phyloP scores from a whole-genome alignment of 192 early-diverging fungal species.

The Obelidium mucronatum region DNA sequence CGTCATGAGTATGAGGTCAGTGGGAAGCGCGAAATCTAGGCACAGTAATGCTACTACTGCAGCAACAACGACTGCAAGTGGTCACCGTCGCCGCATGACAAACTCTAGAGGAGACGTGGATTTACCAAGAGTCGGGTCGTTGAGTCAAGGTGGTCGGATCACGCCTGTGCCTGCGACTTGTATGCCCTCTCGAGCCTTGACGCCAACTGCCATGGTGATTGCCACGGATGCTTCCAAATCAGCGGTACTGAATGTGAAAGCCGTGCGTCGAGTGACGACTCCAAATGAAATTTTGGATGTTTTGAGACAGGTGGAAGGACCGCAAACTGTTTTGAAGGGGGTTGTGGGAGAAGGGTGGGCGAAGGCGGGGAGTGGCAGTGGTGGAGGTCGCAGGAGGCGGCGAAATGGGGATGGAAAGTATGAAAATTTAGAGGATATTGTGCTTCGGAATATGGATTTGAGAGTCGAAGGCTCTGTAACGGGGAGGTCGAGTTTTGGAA shows the following conservation, averaged over 20 bases:
- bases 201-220: slow-evolving; percentile 26
- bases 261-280: slow-evolving; percentile 13
- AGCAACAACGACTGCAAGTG: background rate
- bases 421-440: slow-evolving; percentile 18
- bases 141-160: background rate
- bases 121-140: background rate
- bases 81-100: background rate
- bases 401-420: background rate
- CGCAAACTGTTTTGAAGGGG: slow-evolving; percentile 10
- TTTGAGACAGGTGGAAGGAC: slow-evolving; percentile 24
- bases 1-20: too few species aligned
- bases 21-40: background rate
- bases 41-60: too few species aligned
- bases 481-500: background rate
- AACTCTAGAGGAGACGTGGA: too few species aligned
- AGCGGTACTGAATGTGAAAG: background rate
- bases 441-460: slow-evolving; percentile 26
- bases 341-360: slow-evolving; percentile 19
- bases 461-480: too few species aligned
- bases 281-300: slow-evolving; percentile 32
- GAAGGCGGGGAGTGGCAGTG: background rate
- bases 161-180: slow-evolving; percentile 19
- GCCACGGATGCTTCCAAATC: slow-evolving; percentile 17
- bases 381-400: background rate
- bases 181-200: slow-evolving; percentile 1